These are phyloP conservation scores for Ephemerocybe angulata DNA, from an alignment of 768 basidiomycete species.

Conservation along the genomic window DNA sequence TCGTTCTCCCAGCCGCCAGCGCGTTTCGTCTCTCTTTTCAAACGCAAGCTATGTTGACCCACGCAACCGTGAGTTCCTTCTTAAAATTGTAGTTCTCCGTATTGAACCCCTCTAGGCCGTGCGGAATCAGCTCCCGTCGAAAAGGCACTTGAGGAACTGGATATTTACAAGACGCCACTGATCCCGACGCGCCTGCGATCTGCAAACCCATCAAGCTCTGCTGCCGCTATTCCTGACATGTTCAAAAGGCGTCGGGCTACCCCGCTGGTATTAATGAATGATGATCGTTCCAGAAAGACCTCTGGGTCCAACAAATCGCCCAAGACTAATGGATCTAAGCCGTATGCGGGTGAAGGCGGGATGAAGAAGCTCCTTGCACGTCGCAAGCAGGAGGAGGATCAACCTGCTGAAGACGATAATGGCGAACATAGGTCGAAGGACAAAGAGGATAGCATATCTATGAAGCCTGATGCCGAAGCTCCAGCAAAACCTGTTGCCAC, in stretches of 20 bases:
- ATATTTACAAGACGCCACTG: slow-evolving; percentile 77
- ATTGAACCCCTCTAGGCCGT: background rate
- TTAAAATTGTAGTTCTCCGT: background rate
- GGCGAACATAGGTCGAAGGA: slow-evolving; percentile 14
- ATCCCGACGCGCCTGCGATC: slow-evolving; percentile 57
- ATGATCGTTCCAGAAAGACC: slow-evolving; percentile 49
- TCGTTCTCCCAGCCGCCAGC: slow-evolving; percentile 50
- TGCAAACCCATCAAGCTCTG: slow-evolving; percentile 28
- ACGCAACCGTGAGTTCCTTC: slow-evolving; percentile 23
- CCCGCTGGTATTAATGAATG: slow-evolving; percentile 54
- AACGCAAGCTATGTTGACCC: slow-evolving; percentile 30
- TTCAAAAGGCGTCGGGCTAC: slow-evolving; percentile 51
- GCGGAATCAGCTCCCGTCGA: slow-evolving; percentile 50
- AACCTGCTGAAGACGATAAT: slow-evolving; percentile 23
- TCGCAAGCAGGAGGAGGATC: slow-evolving; percentile 42
- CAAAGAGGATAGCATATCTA: no score
- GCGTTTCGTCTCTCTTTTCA: slow-evolving; percentile 46
- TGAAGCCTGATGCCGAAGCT: no score
- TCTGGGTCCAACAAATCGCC: slow-evolving; percentile 37
- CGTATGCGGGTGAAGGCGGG: slow-evolving; percentile 75
- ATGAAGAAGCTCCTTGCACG: slow-evolving; percentile 74
- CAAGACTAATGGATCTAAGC: slow-evolving; percentile 57
- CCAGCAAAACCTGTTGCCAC: slow-evolving; percentile 7
- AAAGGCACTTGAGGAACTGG: slow-evolving; percentile 65
- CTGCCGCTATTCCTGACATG: slow-evolving; percentile 53